phyloP scores from a whole-genome alignment of 345 rosid species.

The Ricinus communis region DNA sequence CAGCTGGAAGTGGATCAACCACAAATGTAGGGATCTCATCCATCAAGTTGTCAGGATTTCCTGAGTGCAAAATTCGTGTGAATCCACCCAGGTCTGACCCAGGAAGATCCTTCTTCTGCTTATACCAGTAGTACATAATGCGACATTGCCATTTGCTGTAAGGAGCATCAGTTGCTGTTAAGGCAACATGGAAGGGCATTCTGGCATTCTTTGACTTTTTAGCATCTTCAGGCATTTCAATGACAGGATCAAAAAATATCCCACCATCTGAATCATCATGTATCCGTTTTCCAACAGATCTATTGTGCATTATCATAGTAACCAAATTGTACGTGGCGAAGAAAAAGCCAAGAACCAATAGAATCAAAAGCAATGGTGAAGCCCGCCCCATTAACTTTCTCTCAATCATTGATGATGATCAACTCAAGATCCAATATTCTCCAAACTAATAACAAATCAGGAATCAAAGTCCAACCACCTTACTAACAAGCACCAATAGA shows the following conservation, averaged over 20 bases:
- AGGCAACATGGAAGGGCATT: slow-evolving; percentile 66
- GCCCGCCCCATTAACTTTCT: slow-evolving; percentile 53
- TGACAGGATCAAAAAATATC: slow-evolving; percentile 58
- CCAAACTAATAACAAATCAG: background rate
- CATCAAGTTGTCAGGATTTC: slow-evolving; percentile 83
- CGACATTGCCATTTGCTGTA: slow-evolving; percentile 97
- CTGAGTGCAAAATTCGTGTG: slow-evolving; percentile 89
- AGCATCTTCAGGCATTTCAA: slow-evolving; percentile 54
- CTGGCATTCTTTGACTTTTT: slow-evolving; percentile 33
- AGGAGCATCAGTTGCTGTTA: slow-evolving; percentile 82
- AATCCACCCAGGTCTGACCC: slow-evolving; percentile 95
- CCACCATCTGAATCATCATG: slow-evolving; percentile 23
- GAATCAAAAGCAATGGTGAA: slow-evolving; percentile 53
- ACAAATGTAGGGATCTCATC: slow-evolving; percentile 87
- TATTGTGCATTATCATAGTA: slow-evolving; percentile 36
- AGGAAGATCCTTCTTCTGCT: slow-evolving; percentile 63
- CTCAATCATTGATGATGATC: slow-evolving; percentile 22
- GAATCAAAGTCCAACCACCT: background rate
- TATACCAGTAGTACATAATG: slow-evolving; percentile 95
- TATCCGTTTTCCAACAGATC: slow-evolving; percentile 10
- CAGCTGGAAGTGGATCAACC: slow-evolving; percentile 90
- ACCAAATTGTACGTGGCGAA: slow-evolving; percentile 75
- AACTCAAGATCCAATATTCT: slow-evolving; percentile 11
- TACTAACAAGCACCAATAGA: slow-evolving; percentile 5
- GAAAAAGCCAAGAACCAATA: slow-evolving; percentile 63